Percentiles rank a stretch among this genome's conserved stretches.
These are phyloP conservation scores for Eutrema yunnanense DNA, from an alignment of 345 rosid genomes.

Conservation along the genomic window DNA sequence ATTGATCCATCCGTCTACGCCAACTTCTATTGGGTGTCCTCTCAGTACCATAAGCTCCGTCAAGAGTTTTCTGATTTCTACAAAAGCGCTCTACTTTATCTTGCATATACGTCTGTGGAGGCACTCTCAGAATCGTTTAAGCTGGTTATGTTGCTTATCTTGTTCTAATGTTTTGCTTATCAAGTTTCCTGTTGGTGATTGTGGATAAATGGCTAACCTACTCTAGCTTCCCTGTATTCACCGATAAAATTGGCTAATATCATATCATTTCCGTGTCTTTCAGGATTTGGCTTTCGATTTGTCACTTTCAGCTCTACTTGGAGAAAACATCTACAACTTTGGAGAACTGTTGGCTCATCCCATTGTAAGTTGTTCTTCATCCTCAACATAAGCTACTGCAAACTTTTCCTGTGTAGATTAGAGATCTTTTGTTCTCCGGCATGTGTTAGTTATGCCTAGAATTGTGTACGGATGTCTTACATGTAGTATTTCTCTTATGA, in stretches of 20 bases:
- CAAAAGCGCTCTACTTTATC: conserved; percentile 86
- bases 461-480: not conserved
- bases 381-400: not conserved
- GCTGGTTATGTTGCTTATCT: conserved; percentile 39
- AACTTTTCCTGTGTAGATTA: not conserved
- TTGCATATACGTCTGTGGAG: conserved; percentile 92
- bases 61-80: conserved; percentile 95
- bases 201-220: not conserved
- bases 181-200: not conserved
- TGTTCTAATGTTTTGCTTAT: not conserved
- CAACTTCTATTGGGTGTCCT: conserved; percentile 88
- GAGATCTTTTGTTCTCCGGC: not conserved
- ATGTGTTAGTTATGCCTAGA: not conserved
- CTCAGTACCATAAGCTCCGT: conserved; percentile 71
- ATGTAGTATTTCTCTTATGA: not conserved
- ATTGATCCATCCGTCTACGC: conserved; percentile 96
- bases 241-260: not conserved
- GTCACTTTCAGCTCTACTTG: conserved; percentile 95
- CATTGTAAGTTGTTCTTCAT: conserved; percentile 55
- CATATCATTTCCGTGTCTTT: not conserved
- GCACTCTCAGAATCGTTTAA: conserved; percentile 91
- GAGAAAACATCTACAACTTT: conserved; percentile 97
- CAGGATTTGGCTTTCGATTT: conserved; percentile 98
- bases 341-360: conserved; percentile 99
- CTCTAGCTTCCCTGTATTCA: not conserved